These are phyloP conservation scores for Cutaneotrichosporon sp. DNA, from an alignment of 1,284 basidiomycete species.

Conservation along the genomic window DNA sequence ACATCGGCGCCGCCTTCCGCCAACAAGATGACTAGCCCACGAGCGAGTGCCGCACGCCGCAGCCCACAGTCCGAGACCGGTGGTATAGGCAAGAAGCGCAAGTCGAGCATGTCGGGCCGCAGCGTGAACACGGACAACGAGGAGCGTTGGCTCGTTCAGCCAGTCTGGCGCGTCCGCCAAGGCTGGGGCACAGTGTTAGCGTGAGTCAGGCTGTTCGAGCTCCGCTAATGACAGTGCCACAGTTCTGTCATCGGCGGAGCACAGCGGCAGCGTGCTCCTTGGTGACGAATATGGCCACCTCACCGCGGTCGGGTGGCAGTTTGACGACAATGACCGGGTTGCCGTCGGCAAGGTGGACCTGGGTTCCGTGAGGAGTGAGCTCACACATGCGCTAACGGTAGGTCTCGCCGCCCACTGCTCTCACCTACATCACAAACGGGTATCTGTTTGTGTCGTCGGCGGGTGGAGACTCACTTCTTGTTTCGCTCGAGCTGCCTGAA, in stretches of 20 bases:
- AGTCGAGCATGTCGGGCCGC: slow-evolving; percentile 31
- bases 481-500: slow-evolving; percentile 47
- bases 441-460: slow-evolving; percentile 78
- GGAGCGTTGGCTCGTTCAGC: slow-evolving; percentile 28
- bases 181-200: slow-evolving; percentile 44
- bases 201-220: slow-evolving; percentile 42
- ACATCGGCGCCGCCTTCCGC: neutral
- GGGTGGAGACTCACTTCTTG: slow-evolving; percentile 70
- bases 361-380: slow-evolving; percentile 59
- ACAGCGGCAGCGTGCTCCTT: slow-evolving; percentile 57
- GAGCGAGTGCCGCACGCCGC: slow-evolving; percentile 26
- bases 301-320: slow-evolving; percentile 59
- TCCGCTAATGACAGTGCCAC: slow-evolving; percentile 50
- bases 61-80: slow-evolving; percentile 36
- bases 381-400: slow-evolving; percentile 36
- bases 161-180: slow-evolving; percentile 42
- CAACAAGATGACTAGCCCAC: slow-evolving; percentile 15
- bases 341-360: slow-evolving; percentile 61
- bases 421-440: slow-evolving; percentile 71
- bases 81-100: slow-evolving; percentile 32
- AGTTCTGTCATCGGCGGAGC: slow-evolving; percentile 15
- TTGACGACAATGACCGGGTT: slow-evolving; percentile 41
- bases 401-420: slow-evolving; percentile 67
- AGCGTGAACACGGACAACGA: slow-evolving; percentile 13
- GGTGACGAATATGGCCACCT: slow-evolving; percentile 74